These are phyloP conservation scores for Magnolia sinica DNA, from an alignment of 164 flowering plant genomes.

Conservation along the genomic window DNA sequence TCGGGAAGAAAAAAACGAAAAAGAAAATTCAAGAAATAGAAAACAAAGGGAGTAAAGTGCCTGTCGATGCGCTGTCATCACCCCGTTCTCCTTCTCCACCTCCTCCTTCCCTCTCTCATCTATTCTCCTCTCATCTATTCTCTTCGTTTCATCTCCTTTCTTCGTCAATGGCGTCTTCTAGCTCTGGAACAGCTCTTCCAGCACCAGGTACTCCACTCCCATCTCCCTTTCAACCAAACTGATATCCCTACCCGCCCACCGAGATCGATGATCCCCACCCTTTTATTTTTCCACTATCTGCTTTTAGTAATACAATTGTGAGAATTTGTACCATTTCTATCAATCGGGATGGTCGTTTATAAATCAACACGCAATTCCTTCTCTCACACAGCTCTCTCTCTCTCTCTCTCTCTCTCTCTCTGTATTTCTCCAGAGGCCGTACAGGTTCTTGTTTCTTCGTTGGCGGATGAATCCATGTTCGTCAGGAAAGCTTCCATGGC, in stretches of 20 bases:
- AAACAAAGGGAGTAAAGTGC: not conserved
- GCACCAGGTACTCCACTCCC: constrained; percentile 17
- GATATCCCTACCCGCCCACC: too few relatives aligned
- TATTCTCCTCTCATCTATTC: not conserved
- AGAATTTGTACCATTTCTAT: too few relatives aligned
- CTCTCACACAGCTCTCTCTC: not conserved
- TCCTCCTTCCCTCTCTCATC: not conserved
- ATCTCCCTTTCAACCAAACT: too few relatives aligned
- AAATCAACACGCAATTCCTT: not conserved
- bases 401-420: not conserved
- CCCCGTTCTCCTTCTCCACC: not conserved
- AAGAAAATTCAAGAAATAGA: too few relatives aligned
- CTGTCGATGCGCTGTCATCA: not conserved
- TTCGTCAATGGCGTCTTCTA: constrained; percentile 23
- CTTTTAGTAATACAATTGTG: not conserved
- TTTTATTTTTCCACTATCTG: not conserved
- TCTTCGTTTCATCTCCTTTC: not conserved
- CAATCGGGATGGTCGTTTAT: too few relatives aligned
- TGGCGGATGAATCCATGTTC: constrained; percentile 65
- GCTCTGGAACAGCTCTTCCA: constrained; percentile 19
- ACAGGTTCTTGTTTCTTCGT: constrained; percentile 33
- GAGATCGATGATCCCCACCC: too few relatives aligned
- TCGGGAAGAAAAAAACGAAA: not conserved
- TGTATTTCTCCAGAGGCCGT: constrained; percentile 31
- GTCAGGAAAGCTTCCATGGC: constrained; percentile 73